phyloP scores from a whole-genome alignment of 192 early-diverging fungal genomes.

The Polychytrium aggregatum region DNA sequence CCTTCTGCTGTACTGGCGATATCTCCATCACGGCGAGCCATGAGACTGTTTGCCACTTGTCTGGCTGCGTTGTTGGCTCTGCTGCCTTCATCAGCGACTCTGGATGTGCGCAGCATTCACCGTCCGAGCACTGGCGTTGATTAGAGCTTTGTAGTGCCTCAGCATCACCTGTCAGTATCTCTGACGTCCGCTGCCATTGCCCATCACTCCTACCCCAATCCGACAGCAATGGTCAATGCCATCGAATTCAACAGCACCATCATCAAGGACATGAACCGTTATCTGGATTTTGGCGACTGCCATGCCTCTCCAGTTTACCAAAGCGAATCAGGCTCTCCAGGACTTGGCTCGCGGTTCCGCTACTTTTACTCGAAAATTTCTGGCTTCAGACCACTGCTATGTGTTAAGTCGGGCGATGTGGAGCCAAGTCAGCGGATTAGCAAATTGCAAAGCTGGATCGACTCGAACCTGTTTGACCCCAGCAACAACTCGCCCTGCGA shows the following conservation, averaged over 20 bases:
- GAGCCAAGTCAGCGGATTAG: neutral
- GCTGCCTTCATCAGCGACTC: too few relatives aligned
- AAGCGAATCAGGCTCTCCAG: slow-evolving; percentile 1
- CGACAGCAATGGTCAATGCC: slow-evolving; percentile 15
- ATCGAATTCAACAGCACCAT: slow-evolving; percentile 7
- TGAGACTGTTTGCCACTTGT: too few relatives aligned
- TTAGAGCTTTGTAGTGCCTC: too few relatives aligned
- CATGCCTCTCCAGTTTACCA: slow-evolving; percentile 12
- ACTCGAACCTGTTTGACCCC: slow-evolving; percentile 13
- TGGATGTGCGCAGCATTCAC: too few relatives aligned
- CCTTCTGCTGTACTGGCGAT: too few relatives aligned
- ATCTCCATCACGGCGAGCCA: too few relatives aligned
- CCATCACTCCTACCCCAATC: too few relatives aligned
- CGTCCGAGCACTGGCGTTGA: too few relatives aligned
- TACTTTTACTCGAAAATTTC: slow-evolving; percentile 10
- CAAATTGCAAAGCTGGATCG: slow-evolving; percentile 26
- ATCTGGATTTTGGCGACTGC: slow-evolving; percentile 9
- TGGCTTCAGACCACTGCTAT: slow-evolving; percentile 21
- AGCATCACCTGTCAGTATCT: too few relatives aligned
- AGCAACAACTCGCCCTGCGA: neutral
- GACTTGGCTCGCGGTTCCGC: too few relatives aligned
- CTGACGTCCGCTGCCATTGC: too few relatives aligned
- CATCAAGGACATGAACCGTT: slow-evolving; percentile 18
- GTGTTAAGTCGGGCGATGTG: slow-evolving; percentile 19
- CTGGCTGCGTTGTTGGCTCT: too few relatives aligned